Evolutionary conservation across 768 basidiomycete genomes (phyloP).

Genomic region (Mycena galopus): DNA sequence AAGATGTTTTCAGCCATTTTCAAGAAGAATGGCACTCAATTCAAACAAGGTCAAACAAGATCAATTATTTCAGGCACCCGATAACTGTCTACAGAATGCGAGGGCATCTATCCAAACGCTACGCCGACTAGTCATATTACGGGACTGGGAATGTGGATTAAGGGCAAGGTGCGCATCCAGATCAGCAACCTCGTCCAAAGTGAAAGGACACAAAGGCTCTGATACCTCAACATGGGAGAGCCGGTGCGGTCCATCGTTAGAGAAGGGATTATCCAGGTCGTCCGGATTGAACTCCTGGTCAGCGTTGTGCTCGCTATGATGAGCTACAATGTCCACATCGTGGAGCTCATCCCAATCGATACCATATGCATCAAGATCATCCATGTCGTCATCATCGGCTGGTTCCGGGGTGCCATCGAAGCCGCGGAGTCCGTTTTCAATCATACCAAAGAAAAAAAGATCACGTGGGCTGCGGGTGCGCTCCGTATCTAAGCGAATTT

Average conservation of each 20-base stretch:
- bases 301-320: not conserved
- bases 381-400: not conserved
- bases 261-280: conserved; percentile 8
- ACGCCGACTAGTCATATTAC: conserved; percentile 24
- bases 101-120: conserved; percentile 12
- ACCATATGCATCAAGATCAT: conserved; percentile 11
- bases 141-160: not conserved
- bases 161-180: not conserved
- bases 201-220: conserved; percentile 10
- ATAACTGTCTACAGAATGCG: conserved; percentile 13
- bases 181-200: not conserved
- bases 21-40: not conserved
- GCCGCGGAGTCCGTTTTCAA: not conserved
- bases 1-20: not conserved
- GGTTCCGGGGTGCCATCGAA: not conserved
- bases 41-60: not conserved
- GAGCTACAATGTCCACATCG: conserved; percentile 5
- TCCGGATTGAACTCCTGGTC: not conserved
- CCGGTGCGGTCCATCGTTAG: conserved; percentile 18
- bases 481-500: not conserved
- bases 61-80: not conserved
- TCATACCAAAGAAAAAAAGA: not conserved
- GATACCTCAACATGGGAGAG: conserved; percentile 21
- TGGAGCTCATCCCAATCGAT: conserved; percentile 20
- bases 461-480: not conserved